Evolutionary conservation across 169 alveolate genomes (phyloP).

Genomic region (Plasmodium adleri): DNA sequence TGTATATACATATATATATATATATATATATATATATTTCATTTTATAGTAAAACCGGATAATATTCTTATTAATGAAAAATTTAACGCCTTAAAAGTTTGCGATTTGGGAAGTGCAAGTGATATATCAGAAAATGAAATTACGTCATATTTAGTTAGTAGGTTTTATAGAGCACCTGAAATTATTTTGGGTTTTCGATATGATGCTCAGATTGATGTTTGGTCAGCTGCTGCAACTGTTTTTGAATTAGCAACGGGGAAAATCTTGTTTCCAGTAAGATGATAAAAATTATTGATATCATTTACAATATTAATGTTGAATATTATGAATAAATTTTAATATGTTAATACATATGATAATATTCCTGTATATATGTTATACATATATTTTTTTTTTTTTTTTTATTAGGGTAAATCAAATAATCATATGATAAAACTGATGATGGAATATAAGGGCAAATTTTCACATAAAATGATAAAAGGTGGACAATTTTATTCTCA

Average conservation of each 20-base stretch:
- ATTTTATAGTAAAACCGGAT: constrained; percentile 93
- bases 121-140: constrained; percentile 91
- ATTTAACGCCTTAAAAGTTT: constrained; percentile 91
- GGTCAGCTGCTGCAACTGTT: constrained; percentile 97
- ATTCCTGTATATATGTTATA: constrained; percentile 26
- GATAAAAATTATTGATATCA: constrained; percentile 19
- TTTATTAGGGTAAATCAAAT: constrained; percentile 93
- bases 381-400: background rate
- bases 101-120: constrained; percentile 98
- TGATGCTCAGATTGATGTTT: constrained; percentile 94
- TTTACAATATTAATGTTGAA: too few relatives aligned
- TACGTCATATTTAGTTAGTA: constrained; percentile 94
- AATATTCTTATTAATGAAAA: constrained; percentile 94
- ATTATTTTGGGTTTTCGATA: constrained; percentile 94
- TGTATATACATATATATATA: constrained; percentile 2
- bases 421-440: constrained; percentile 96
- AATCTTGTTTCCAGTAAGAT: constrained; percentile 92
- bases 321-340: too few relatives aligned
- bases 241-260: constrained; percentile 98
- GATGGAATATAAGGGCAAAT: constrained; percentile 95
- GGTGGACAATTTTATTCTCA: constrained; percentile 90
- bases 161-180: constrained; percentile 99
- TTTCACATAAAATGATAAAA: constrained; percentile 92
- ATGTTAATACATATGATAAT: constrained; percentile 45
- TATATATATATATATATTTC: background rate